phyloP scores from a whole-genome alignment of 1,284 basidiomycete species.

The Leccinum pachyderme region DNA sequence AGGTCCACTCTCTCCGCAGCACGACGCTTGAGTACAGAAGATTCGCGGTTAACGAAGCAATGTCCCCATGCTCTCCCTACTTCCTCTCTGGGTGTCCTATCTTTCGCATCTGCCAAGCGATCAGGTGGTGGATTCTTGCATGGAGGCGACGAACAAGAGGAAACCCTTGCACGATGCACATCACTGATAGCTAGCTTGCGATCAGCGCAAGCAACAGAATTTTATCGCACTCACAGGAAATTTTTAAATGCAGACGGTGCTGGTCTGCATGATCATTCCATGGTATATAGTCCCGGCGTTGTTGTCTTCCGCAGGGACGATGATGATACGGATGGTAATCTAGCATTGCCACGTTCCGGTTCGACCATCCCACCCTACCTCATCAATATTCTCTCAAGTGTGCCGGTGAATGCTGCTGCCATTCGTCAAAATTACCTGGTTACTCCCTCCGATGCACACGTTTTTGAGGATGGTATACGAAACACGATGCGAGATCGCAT shows the following conservation, averaged over 20 bases:
- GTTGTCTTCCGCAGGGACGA: slow-evolving; percentile 48
- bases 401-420: slow-evolving; percentile 44
- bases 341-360: slow-evolving; percentile 2
- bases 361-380: slow-evolving; percentile 40
- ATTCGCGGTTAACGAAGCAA: slow-evolving; percentile 17
- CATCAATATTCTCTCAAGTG: slow-evolving; percentile 45
- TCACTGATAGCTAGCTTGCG: slow-evolving; percentile 45
- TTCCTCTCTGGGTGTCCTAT: slow-evolving; percentile 44
- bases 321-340: slow-evolving; percentile 19
- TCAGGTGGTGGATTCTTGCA: slow-evolving; percentile 47
- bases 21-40: slow-evolving; percentile 22
- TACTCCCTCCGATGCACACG: slow-evolving; percentile 33
- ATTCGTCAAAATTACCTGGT: slow-evolving; percentile 42
- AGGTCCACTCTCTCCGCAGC: slow-evolving; percentile 37
- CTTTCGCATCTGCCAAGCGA: slow-evolving; percentile 46
- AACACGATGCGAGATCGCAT: slow-evolving; percentile 35
- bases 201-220: slow-evolving; percentile 38
- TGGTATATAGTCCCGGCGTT: slow-evolving; percentile 50
- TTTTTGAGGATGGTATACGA: slow-evolving; percentile 43
- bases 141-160: slow-evolving; percentile 50
- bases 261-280: slow-evolving; percentile 45
- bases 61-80: slow-evolving; percentile 21
- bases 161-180: slow-evolving; percentile 43
- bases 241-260: slow-evolving; percentile 36
- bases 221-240: slow-evolving; percentile 43